Conservation (phyloP, 805 yeast species). For the Zygosaccharomyces pseudorouxii region DNA sequence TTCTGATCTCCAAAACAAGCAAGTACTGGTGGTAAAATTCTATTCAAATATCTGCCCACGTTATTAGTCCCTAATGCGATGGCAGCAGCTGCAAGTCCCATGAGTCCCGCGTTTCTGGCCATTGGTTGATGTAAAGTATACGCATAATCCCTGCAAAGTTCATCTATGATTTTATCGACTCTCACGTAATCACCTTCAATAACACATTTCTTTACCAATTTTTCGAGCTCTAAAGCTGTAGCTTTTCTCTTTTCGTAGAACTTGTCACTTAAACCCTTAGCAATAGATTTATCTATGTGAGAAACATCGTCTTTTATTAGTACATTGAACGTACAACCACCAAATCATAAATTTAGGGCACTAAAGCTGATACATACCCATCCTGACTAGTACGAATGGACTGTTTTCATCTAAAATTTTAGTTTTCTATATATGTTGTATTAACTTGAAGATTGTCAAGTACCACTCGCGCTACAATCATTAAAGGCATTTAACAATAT, state of each 20-base stretch:
- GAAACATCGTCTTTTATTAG: background rate
- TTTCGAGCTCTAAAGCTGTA: slow-evolving; percentile 75
- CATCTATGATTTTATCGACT: slow-evolving; percentile 56
- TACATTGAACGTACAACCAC: background rate
- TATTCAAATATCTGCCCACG: slow-evolving; percentile 76
- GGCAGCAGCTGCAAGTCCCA: slow-evolving; percentile 93
- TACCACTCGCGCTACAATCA: background rate
- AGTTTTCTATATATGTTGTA: background rate
- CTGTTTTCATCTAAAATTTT: background rate
- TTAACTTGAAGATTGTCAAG: background rate
- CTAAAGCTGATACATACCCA: slow-evolving; percentile 5
- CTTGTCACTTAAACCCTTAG: slow-evolving; percentile 66
- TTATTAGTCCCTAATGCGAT: slow-evolving; percentile 85
- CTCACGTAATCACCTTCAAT: slow-evolving; percentile 28
- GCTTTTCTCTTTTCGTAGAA: slow-evolving; percentile 73
- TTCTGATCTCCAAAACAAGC: slow-evolving; percentile 97
- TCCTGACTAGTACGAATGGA: background rate
- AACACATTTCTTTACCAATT: slow-evolving; percentile 61
- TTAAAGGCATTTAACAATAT: background rate
- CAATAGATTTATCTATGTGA: slow-evolving; percentile 52
- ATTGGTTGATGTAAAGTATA: slow-evolving; percentile 80
- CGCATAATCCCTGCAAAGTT: slow-evolving; percentile 70
- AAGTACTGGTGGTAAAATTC: slow-evolving; percentile 85
- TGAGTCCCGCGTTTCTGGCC: slow-evolving; percentile 92
- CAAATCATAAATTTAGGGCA: background rate